Evolutionary conservation across 2,329 filamentous ascomycete genomes (phyloP), one percentile per base, ranked within the genome.

Genomic region (Fusarium luffae): DNA sequence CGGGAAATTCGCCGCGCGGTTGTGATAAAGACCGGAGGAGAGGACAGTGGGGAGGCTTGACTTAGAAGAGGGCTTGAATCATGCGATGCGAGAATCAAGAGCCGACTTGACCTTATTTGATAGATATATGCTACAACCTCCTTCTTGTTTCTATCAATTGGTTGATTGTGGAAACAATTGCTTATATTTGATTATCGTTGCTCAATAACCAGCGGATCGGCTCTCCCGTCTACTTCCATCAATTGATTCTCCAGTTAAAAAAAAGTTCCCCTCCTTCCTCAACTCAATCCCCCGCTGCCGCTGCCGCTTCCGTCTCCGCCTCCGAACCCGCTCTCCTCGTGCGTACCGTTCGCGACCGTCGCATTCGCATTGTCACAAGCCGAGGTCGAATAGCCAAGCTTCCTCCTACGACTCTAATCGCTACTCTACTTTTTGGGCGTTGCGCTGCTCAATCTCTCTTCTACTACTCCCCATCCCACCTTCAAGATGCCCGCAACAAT

Each of bases 401-500:
- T 42, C 48, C 27, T 50, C 46, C 41, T 46, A 37, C n/a, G 37
- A 40, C 18, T 23, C 30, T 40, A 43, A 57, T 68, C 34, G n/a
- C 9, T 47, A 14, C 52, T 54, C n/a, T 25, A 58, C 28, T 21
- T 43, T 48, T 40, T 28, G 21, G 30, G 34, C 54, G 21, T 37
- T 32, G 46, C 59, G 23, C 56, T 58, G 30, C n/a, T 28, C 41
- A 55, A 54, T 52, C 46, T 9, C 52, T 59, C 54, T 23, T 41
- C 48, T 42, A 56, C 21, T 50, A 42, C 48, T 58, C 25, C 28
- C 19, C 28, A 55, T 40, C 25, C 27, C 28, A 60, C 47, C 40
- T 47, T 47, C 63, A 77, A 61, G 60, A 89, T 89, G 87, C 82
- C 86, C 61, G 77, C 82, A 34, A 81, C 80, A 70, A 85, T 89